phyloP scores from a whole-genome alignment of 2,329 filamentous ascomycete genomes.

The Cladosporium austrohemisphaericum region DNA sequence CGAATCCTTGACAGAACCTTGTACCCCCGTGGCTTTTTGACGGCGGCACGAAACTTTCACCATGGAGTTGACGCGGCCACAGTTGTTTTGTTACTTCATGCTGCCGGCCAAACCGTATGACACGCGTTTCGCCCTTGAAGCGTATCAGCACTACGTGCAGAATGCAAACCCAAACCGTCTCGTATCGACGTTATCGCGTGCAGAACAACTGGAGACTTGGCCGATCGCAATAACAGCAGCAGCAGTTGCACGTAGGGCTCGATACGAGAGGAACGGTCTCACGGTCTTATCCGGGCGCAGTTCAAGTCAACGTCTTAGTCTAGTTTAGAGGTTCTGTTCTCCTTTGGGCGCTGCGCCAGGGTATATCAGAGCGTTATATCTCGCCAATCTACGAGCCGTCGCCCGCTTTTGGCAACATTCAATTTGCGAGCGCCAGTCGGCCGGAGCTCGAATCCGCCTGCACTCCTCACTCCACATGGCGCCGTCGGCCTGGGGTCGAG shows the following conservation, averaged over 20 bases:
- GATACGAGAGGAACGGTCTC: too few species aligned
- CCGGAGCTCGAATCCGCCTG: neutral
- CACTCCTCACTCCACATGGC: neutral
- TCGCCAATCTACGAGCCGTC: conserved; percentile 1
- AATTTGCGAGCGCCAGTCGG: neutral
- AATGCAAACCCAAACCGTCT: too few species aligned
- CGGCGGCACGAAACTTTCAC: neutral
- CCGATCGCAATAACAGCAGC: neutral
- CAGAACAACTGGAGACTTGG: too few species aligned
- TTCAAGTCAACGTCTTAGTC: neutral
- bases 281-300: too few species aligned
- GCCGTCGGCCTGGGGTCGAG: neutral
- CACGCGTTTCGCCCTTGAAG: neutral
- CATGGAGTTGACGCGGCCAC: neutral
- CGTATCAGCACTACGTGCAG: too few species aligned
- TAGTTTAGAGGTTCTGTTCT: too few species aligned
- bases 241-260: too few species aligned
- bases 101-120: too few species aligned
- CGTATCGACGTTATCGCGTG: too few species aligned
- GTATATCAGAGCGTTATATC: conserved; percentile 3
- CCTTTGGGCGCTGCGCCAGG: neutral
- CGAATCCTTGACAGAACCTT: neutral
- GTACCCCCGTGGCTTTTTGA: neutral
- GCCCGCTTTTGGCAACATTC: neutral
- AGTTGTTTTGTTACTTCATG: too few species aligned